phyloP scores from a whole-genome alignment of 2,329 filamentous ascomycete species.

The Exophiala xenobiotica region DNA sequence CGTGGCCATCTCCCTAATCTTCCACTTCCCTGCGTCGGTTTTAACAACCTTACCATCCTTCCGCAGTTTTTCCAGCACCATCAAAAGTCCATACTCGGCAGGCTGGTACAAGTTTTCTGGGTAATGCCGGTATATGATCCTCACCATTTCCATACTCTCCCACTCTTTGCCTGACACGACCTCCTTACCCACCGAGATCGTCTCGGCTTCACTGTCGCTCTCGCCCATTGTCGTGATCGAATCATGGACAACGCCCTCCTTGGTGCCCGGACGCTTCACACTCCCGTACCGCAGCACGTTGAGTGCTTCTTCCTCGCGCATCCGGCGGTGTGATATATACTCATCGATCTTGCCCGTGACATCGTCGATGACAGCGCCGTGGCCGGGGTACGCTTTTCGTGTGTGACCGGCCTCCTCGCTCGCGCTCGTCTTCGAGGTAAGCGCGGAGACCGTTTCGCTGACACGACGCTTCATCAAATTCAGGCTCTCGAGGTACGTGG shows the following conservation, averaged over 20 bases:
- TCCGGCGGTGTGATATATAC: constrained; percentile 78
- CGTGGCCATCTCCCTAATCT: constrained; percentile 27
- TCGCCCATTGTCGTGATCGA: constrained; percentile 23
- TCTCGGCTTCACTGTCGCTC: constrained; percentile 32
- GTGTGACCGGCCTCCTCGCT: too few relatives aligned
- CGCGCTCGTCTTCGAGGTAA: too few relatives aligned
- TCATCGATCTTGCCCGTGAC: constrained; percentile 70
- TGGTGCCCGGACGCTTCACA: constrained; percentile 14
- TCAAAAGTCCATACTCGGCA: constrained; percentile 71
- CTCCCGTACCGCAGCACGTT: constrained; percentile 56
- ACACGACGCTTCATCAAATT: constrained; percentile 57
- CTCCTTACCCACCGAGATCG: constrained; percentile 28
- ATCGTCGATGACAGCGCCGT: constrained; percentile 75
- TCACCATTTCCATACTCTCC: constrained; percentile 80
- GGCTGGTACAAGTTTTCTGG: constrained; percentile 72
- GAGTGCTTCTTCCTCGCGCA: constrained; percentile 76
- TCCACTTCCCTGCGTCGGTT: constrained; percentile 25
- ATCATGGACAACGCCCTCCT: constrained; percentile 26
- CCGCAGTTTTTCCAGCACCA: constrained; percentile 77
- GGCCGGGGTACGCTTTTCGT: constrained; percentile 79
- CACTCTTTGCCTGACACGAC: constrained; percentile 46
- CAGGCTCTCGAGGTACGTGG: constrained; percentile 66
- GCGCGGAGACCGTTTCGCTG: background rate
- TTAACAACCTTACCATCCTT: constrained; percentile 65
- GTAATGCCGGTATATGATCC: constrained; percentile 78